Evolutionary conservation across 306 rosid species (phyloP).

Genomic region (Cucurbita maxima): DNA sequence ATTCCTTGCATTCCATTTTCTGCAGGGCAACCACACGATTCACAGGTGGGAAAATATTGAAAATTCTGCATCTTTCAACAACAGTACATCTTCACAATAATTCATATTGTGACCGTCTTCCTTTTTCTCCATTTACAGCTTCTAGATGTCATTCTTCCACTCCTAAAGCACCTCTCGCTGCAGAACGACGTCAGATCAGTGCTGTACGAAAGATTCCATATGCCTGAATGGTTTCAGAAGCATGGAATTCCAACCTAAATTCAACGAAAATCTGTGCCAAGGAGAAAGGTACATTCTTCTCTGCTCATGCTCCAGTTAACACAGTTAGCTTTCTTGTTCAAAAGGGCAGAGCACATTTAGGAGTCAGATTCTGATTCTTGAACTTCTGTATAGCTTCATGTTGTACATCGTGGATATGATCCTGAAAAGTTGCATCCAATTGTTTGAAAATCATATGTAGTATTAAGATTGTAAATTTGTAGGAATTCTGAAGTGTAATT

Average conservation of each 20-base stretch:
- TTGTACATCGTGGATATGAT: not conserved
- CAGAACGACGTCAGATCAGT: conserved; percentile 71
- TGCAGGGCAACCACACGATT: conserved; percentile 70
- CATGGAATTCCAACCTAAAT: conserved; percentile 72
- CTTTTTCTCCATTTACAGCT: conserved; percentile 33
- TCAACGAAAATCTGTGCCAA: not conserved
- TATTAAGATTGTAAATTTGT: conserved; percentile 17
- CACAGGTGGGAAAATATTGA: conserved; percentile 37
- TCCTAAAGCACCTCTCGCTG: conserved; percentile 65
- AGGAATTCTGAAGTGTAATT: conserved; percentile 10
- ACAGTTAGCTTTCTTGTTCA: not conserved
- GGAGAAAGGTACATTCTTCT: conserved; percentile 8
- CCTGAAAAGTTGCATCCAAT: not conserved
- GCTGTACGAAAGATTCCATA: conserved; percentile 78
- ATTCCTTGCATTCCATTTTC: conserved; percentile 92
- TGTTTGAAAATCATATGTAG: not conserved
- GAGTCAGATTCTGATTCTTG: conserved; percentile 2
- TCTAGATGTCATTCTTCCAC: conserved; percentile 91
- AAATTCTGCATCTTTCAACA: not conserved
- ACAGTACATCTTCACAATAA: not conserved
- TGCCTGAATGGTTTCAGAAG: conserved; percentile 97
- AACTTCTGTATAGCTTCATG: conserved; percentile 27
- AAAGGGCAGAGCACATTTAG: conserved; percentile 7
- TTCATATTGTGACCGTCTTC: not conserved
- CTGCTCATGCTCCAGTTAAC: conserved; percentile 1